phyloP scores from a whole-genome alignment of 1,284 basidiomycete genomes.

The Mycosarcoma mackinlayi region DNA sequence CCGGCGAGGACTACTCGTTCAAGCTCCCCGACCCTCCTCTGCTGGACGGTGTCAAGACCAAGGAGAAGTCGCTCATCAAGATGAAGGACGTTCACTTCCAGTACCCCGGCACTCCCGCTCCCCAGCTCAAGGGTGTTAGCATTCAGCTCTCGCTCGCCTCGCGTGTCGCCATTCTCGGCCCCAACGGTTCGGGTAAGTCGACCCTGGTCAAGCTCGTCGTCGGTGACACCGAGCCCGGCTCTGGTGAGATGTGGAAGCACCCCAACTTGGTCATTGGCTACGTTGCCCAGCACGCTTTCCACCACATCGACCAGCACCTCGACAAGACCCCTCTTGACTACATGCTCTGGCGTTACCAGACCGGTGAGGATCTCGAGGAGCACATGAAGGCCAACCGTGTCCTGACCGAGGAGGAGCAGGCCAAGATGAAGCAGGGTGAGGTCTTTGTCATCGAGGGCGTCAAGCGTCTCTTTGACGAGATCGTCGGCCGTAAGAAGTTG shows the following conservation, averaged over 20 bases:
- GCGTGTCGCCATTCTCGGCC: slow-evolving; percentile 68
- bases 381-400: slow-evolving; percentile 64
- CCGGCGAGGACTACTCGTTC: slow-evolving; percentile 68
- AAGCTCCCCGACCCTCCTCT: slow-evolving; percentile 68
- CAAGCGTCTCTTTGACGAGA: slow-evolving; percentile 67
- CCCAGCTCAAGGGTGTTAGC: slow-evolving; percentile 66
- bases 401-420: slow-evolving; percentile 62
- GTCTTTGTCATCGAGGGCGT: slow-evolving; percentile 66
- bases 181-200: slow-evolving; percentile 68
- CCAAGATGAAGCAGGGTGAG: slow-evolving; percentile 66
- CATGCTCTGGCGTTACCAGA: slow-evolving; percentile 69
- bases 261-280: slow-evolving; percentile 69
- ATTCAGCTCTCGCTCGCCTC: slow-evolving; percentile 69
- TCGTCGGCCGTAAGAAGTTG: slow-evolving; percentile 67
- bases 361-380: slow-evolving; percentile 68
- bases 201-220: slow-evolving; percentile 68
- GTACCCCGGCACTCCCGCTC: slow-evolving; percentile 66
- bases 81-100: slow-evolving; percentile 68
- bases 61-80: slow-evolving; percentile 69
- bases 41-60: slow-evolving; percentile 69
- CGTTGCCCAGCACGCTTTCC: slow-evolving; percentile 69
- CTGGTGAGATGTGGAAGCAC: slow-evolving; percentile 68
- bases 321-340: slow-evolving; percentile 69
- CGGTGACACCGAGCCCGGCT: slow-evolving; percentile 67
- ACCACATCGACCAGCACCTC: slow-evolving; percentile 69